Percentiles rank a stretch among this genome's conserved stretches.
Evolutionary conservation across 2,329 filamentous ascomycete species (phyloP).

Genomic region (Hirsutella rhossiliensis): DNA sequence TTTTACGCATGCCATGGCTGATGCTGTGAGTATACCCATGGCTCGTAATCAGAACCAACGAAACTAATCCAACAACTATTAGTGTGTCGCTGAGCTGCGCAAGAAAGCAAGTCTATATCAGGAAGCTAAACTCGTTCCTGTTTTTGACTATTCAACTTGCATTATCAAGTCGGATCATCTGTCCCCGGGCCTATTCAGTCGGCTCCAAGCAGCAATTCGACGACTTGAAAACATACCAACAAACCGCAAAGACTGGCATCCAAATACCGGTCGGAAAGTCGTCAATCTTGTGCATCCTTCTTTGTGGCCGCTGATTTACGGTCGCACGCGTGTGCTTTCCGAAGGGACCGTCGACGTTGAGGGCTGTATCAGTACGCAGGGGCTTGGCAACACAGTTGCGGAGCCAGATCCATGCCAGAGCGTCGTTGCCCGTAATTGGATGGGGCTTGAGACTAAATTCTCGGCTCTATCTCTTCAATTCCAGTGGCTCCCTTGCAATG

Average conservation of each 20-base stretch:
- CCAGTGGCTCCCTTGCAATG: slow-evolving; percentile 38
- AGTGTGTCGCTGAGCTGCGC: slow-evolving; percentile 22
- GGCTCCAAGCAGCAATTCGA: slow-evolving; percentile 30
- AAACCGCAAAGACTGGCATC: slow-evolving; percentile 46
- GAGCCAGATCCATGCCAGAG: no score
- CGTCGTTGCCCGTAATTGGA: no score
- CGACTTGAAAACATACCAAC: slow-evolving; percentile 39
- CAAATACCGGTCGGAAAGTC: slow-evolving; percentile 41
- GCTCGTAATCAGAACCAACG: neutral
- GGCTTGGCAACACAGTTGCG: no score
- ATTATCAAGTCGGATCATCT: slow-evolving; percentile 25
- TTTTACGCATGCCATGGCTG: slow-evolving; percentile 18
- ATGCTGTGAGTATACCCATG: slow-evolving; percentile 14
- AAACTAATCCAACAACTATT: no score
- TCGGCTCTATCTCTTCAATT: slow-evolving; percentile 9
- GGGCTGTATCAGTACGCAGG: no score
- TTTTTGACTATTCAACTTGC: slow-evolving; percentile 18
- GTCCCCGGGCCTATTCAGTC: slow-evolving; percentile 15
- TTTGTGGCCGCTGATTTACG: slow-evolving; percentile 47
- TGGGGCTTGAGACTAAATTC: no score
- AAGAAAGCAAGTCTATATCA: slow-evolving; percentile 20
- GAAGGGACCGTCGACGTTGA: no score
- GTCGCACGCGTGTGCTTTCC: slow-evolving; percentile 25
- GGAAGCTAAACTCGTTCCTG: slow-evolving; percentile 18
- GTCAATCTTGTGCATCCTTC: slow-evolving; percentile 54